Base-by-base conservation (phyloP, 2,329 filamentous ascomycete species). In the Calonectria montana region DNA sequence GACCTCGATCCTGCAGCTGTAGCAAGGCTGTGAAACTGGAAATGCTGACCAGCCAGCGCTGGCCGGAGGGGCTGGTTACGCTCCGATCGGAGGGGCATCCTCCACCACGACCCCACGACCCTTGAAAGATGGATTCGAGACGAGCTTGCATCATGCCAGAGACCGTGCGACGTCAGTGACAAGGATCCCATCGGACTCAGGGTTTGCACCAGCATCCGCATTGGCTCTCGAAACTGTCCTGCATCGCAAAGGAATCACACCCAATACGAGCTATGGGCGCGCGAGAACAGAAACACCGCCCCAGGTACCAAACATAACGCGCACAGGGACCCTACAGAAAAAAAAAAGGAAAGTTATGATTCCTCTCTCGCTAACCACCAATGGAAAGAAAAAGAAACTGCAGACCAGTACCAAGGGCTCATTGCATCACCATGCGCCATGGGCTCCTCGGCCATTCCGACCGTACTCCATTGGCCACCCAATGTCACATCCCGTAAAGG, bases 401-500 rank as follows among this genome's bases (percentile, higher is more conserved):
- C 45, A 16, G 39, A 27, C 55, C 55, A 64, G 25, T 43, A 29
- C 47, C 43, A 41, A 43, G 59, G 53, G 31, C 59, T 23, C 61
- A 48, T 55, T 62, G 66, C 64, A 70, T 50, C 62, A 53, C 63
- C 65, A 63, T 64, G 43, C 67, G 41, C 41, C 45, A 66, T 61
- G 67, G 35, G 47, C 41, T 65, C 47, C 55, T 76, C 77, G 73
- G 77, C 69, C 75, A 76, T 72, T 48, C 77, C 77, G 77, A 67
- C 37, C n/a, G 61, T 50, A 48, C 57, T 68, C 69, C 62, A 76
- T 74, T 73, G 71, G 75, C 73, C 29, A 43, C 55, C 71, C 75
- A 78, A 45, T 77, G 76, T 76, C 71, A 73, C 73, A 73, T 79
- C 74, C 72, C 75, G 75, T 62, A 48, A 31, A 53, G 39, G 66